Base-by-base conservation (phyloP, 352 stramenopile genomes). In the Globisporangium paroecandrum region DNA sequence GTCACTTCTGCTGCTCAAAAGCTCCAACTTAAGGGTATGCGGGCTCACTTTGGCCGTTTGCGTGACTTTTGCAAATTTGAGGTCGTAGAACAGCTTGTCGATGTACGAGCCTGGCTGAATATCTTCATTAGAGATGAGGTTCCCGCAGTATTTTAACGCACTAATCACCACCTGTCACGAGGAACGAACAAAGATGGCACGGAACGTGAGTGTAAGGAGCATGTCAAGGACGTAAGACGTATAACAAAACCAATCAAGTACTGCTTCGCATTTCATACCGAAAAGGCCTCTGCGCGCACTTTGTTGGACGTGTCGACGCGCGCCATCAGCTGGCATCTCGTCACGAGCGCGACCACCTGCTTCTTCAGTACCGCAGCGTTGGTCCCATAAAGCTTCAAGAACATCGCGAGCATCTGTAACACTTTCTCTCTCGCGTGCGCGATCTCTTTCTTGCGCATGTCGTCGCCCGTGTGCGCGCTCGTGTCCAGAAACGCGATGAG, bases 1-100 rank as follows among this genome's bases (percentile, higher is more conserved):
- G 9, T 58, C 9, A 63, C 6, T 34, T 15, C 3, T 38, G 27
- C 3, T 6, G 7, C 9, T 34, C 15, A 51, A 27, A 8, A 47
- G 12, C 12, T 49, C 41, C 41, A 13, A 53, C 5, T 4, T 6
- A 4, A 27, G 24, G 15, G 24, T 2, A n/a, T 34, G 29, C 38
- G 4, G 6, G 54, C 49, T 12, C 59, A 85, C 79, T 62, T 90
- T 91, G 1, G 80, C 83, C 1, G 82, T 91, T 54, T 93, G 85
- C 3, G 80, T 82, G 8, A 76, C 76, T 49, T 90, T 91, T 4
- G 78, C 79, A 54, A 89, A 93, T 70, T 89, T 89, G 59, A 93
- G 81, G 47, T 93, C 85, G 58, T 88, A 77, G 43, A 91, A 89
- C 10, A 93, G 70, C 62, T 91, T 91, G 29, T 89, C 82, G 49